phyloP scores from a whole-genome alignment of 139 green algal genomes.

The Volvox africanus region DNA sequence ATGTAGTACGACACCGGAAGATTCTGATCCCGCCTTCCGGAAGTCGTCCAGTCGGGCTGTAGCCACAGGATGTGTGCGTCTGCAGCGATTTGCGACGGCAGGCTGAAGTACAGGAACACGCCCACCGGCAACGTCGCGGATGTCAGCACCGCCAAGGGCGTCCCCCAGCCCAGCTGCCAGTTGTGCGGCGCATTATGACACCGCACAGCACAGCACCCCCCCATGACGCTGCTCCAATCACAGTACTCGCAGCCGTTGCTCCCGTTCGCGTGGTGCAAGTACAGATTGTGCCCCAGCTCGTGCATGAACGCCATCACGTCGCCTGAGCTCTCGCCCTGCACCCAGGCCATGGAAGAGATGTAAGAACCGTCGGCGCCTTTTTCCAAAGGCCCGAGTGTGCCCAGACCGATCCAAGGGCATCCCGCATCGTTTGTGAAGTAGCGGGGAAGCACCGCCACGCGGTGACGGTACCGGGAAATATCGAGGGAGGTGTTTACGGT shows the following conservation, averaged over 20 bases:
- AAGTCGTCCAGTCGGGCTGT: constrained; percentile 40
- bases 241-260: constrained; percentile 52
- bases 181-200: constrained; percentile 62
- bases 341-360: constrained; percentile 26
- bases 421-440: constrained; percentile 30
- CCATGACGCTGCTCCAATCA: constrained; percentile 54
- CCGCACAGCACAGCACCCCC: constrained; percentile 58
- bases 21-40: neutral
- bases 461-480: neutral
- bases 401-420: constrained; percentile 51
- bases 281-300: constrained; percentile 62
- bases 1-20: constrained; percentile 39
- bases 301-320: constrained; percentile 54
- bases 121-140: neutral
- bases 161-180: constrained; percentile 63
- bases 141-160: constrained; percentile 42
- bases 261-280: constrained; percentile 60
- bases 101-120: constrained; percentile 35
- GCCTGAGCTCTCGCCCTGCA: constrained; percentile 24
- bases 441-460: constrained; percentile 16
- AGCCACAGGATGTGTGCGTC: constrained; percentile 33
- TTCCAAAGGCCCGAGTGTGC: constrained; percentile 46
- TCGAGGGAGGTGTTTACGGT: neutral
- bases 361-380: neutral
- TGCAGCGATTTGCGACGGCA: constrained; percentile 30